Evolutionary conservation across 148 eudicot species (phyloP).

Genomic region (Rhododendron kiyosumense): DNA sequence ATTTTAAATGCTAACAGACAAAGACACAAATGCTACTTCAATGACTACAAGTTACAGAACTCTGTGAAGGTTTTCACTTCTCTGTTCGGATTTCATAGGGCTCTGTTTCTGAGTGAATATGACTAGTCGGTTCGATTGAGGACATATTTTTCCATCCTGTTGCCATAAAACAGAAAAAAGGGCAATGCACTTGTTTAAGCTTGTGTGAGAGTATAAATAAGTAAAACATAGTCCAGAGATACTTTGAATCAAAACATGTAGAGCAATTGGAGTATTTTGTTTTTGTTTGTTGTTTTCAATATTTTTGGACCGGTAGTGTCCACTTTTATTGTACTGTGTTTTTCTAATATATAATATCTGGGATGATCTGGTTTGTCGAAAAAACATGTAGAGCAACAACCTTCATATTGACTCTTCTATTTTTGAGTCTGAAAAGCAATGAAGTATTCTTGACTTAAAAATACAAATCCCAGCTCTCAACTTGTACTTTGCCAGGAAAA

Average conservation of each 20-base stretch:
- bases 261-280: too few relatives aligned
- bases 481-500: background rate
- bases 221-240: background rate
- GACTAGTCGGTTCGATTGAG: background rate
- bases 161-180: background rate
- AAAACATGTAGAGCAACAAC: background rate
- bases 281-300: too few relatives aligned
- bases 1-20: background rate
- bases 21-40: background rate
- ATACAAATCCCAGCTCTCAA: background rate
- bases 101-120: background rate
- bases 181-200: background rate
- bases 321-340: too few relatives aligned
- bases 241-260: background rate
- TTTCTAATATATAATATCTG: too few relatives aligned
- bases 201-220: background rate
- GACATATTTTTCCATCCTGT: background rate
- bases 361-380: too few relatives aligned
- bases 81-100: background rate
- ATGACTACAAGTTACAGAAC: background rate
- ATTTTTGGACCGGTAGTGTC: too few relatives aligned
- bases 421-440: background rate
- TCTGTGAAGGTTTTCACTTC: background rate
- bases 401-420: background rate
- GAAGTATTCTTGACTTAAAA: background rate